Evolutionary conservation across 257 asterid genomes (phyloP), one percentile per base, ranked within the genome.

Genomic region (Gentiana straminea): DNA sequence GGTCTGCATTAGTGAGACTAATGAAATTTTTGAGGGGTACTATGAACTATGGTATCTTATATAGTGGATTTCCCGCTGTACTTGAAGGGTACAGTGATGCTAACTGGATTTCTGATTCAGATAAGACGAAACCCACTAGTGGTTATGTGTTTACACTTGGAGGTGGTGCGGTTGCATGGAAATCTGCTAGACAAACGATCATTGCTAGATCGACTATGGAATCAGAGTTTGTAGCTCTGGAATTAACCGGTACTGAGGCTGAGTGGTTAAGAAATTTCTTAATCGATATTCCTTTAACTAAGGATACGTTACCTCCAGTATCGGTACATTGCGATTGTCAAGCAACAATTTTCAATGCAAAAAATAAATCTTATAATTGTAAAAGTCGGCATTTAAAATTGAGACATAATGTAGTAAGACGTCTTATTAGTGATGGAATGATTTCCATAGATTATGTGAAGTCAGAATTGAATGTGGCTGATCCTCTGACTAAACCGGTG

Each of bases 181-280:
- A 55, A 38, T 55, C 35, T 3, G 53, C 59, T 2, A 45, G 38
- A 10, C 63, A 68, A 48, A 68, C 68, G 15, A 46, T 34, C 33
- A 54, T 62, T 13, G 53, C 64, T 4, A 4, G 64, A 24, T 62
- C 68, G 3, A 55, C 58, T 0, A 68, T 61, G 59, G 54, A 68
- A 38, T 56, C 68, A 1, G 49, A 68, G 35, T 46, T 61, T 35
- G 55, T 67, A 35, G 37, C 50, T 12, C 60, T 55, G 10, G 64
- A 62, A 11, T 45, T 61, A 55, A 39, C 32, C 8, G 58, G 2
- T 11, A 45, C 44, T 34, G 54, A 66, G 43, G 55, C 4, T 1
- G 2, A 35, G 12, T 33, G 58, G 13, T 12, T 57, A 5, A 24
- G 35, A 9, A 41, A n/a, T 0, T 38, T 43, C 41, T 8, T 57